Base-by-base conservation (phyloP, 306 rosid species). In the Adenanthera pavonina region DNA sequence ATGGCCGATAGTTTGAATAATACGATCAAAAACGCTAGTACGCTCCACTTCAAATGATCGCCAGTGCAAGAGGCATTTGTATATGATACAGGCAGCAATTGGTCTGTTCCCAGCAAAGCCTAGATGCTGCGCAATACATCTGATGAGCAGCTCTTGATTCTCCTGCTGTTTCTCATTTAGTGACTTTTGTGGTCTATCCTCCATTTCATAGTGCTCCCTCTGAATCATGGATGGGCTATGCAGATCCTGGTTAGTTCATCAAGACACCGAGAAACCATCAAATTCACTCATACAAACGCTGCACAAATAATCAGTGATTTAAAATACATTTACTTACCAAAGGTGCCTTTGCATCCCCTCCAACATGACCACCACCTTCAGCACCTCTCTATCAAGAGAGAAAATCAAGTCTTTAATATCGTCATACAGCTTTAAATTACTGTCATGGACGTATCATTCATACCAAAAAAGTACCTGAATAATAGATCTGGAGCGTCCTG, bases 401-500 rank as follows among this genome's bases (percentile, higher is more conserved):
- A 88, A 47, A 88, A 81, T 74, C 56, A 87, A 81, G 69, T 53
- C 49, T 74, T 73, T 66, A 51, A 69, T 80, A 74, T 64, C 54
- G 20, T 41, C 60, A 34, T 84, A 51, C 56, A 74, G 35, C 70
- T 67, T 64, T 67, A 53, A 64, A 48, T 78, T 48, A 35, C 57
- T 41, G 68, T 73, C 83, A 59, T 53, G 41, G 8, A 57, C 19
- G 54, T 70, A 46, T 60, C 69, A 48, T 79, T 80, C 46, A 59
- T 75, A 51, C 35, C 6, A 25, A 69, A 72, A 25, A 77, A 59
- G 78, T 85, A 91, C 98, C 94, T 91, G 97, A 76, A 93, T 83
- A 79, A 79, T 88, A 74, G 98, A 93, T 84, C 98, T 89, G 17
- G 98, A 85, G 74, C 97, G 93, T 80, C 93, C 94, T 40, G 94